These are phyloP conservation scores for Ceraceosorus bombacis DNA, from an alignment of 1,284 basidiomycete genomes.

Conservation along the genomic window DNA sequence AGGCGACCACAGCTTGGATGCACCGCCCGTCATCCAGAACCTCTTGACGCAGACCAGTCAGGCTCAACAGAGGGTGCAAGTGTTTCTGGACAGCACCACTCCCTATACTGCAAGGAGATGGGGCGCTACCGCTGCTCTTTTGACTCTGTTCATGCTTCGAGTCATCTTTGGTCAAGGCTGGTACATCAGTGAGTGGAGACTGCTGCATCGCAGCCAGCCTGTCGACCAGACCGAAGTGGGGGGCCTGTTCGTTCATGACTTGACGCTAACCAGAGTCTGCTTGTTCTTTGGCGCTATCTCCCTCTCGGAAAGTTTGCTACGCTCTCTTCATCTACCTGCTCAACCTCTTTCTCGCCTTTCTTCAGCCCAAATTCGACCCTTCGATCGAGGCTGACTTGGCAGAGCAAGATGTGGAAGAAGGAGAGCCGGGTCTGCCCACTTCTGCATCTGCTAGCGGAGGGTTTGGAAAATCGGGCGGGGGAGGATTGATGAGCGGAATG, in stretches of 20 bases:
- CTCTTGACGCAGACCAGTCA: constrained; percentile 30
- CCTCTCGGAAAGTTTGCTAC: constrained; percentile 33
- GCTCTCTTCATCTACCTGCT: constrained; percentile 47
- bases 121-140: constrained; percentile 67
- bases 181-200: constrained; percentile 60
- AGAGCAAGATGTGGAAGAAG: constrained; percentile 91
- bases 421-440: constrained; percentile 56
- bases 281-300: not conserved
- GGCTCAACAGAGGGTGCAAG: constrained; percentile 54
- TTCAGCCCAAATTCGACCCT: constrained; percentile 92
- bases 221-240: not conserved
- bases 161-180: constrained; percentile 86
- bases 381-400: constrained; percentile 84
- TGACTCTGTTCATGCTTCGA: constrained; percentile 72
- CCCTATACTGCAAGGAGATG: constrained; percentile 83
- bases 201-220: not conserved
- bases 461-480: constrained; percentile 7
- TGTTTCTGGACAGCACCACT: constrained; percentile 78
- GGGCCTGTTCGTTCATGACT: too few relatives aligned
- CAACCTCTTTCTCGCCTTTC: constrained; percentile 69
- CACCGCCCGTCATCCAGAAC: constrained; percentile 26
- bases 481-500: constrained; percentile 43
- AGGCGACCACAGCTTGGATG: constrained; percentile 21
- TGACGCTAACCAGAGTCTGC: not conserved
- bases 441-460: constrained; percentile 20